Conservation (phyloP, 768 basidiomycete species). For the Lyophyllum semitale region DNA sequence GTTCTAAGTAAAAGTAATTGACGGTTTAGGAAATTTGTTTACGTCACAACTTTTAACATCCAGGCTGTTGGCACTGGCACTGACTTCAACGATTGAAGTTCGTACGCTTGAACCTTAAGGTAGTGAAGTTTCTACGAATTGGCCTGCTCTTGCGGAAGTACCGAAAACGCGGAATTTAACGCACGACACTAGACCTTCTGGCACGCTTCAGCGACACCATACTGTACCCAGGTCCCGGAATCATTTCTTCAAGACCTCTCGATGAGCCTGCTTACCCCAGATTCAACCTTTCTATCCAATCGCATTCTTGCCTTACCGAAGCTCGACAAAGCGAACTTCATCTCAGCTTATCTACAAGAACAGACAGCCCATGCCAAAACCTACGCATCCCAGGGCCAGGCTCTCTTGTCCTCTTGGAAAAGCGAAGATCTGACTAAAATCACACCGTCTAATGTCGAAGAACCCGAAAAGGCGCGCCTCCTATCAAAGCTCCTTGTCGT, state of each 20-base stretch:
- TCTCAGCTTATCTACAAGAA: constrained; percentile 49
- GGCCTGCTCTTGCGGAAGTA: no score
- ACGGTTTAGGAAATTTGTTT: not conserved
- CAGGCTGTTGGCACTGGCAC: no score
- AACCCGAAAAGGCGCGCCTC: not conserved
- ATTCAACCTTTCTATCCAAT: constrained; percentile 4
- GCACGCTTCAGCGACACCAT: no score
- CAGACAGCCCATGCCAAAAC: constrained; percentile 46
- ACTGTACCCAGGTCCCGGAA: not conserved
- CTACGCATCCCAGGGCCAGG: constrained; percentile 44
- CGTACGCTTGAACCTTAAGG: no score
- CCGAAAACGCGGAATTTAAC: no score
- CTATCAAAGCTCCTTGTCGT: not conserved
- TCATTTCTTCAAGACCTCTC: not conserved
- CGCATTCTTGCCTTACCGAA: constrained; percentile 34
- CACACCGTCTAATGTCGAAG: not conserved
- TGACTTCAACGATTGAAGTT: no score
- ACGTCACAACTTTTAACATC: no score
- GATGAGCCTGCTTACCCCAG: constrained; percentile 1
- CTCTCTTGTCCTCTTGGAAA: constrained; percentile 32
- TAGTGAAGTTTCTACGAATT: no score
- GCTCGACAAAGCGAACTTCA: constrained; percentile 40
- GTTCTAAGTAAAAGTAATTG: no score
- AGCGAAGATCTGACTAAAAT: not conserved
- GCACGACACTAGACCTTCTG: no score